Percentiles rank a stretch among this genome's conserved stretches.
Conservation (phyloP, 2,329 filamentous ascomycete species). For the Thyridium curvatum region DNA sequence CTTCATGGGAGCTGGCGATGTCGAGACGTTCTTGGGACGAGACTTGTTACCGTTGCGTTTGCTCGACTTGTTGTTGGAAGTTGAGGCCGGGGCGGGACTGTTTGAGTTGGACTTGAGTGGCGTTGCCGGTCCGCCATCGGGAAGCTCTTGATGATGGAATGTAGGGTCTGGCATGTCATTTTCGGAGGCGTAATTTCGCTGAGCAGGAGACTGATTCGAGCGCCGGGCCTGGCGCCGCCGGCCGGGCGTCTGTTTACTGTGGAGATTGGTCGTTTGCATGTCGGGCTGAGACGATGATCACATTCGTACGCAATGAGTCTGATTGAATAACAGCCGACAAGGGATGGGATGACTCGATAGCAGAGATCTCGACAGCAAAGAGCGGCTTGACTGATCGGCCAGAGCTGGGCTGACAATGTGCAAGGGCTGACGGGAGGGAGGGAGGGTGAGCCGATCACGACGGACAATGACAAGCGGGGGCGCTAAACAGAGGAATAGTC, state of each 20-base stretch:
- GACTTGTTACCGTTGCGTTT: constrained; percentile 19
- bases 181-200: constrained; percentile 54
- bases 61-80: constrained; percentile 16
- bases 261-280: constrained; percentile 8
- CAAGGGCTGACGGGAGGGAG: too few relatives aligned
- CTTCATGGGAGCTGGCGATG: constrained; percentile 35
- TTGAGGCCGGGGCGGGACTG: constrained; percentile 15
- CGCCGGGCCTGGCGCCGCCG: constrained; percentile 33
- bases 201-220: constrained; percentile 27
- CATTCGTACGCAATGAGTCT: neutral
- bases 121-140: constrained; percentile 27
- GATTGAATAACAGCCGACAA: neutral
- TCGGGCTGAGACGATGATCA: too few relatives aligned
- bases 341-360: too few relatives aligned
- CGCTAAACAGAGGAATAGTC: too few relatives aligned
- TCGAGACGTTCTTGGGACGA: constrained; percentile 20
- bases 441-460: too few relatives aligned
- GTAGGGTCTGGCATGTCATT: constrained; percentile 39
- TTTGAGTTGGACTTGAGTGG: constrained; percentile 33
- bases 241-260: constrained; percentile 27
- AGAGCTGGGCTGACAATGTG: neutral
- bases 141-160: constrained; percentile 23
- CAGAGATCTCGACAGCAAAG: neutral
- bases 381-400: neutral
- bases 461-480: too few relatives aligned